Evolutionary conservation across 192 early-diverging fungal species (phyloP).

Genomic region (Dissophora ornata): DNA sequence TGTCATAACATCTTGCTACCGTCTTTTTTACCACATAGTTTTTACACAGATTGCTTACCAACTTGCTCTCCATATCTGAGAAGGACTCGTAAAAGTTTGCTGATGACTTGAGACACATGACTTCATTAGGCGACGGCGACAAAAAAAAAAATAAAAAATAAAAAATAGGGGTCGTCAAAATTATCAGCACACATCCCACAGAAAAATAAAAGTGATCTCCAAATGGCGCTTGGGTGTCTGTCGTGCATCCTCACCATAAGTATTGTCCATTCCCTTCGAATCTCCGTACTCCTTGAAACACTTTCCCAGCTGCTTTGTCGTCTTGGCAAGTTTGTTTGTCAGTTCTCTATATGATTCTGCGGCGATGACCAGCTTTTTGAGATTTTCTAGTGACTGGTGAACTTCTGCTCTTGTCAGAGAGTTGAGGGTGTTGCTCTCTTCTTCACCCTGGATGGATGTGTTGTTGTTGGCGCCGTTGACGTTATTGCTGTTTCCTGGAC

Average conservation of each 20-base stretch:
- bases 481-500: neutral
- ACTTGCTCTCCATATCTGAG: constrained; percentile 52
- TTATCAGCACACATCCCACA: neutral
- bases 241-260: constrained; percentile 54
- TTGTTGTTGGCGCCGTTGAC: neutral
- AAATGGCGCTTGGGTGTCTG: no score
- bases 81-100: constrained; percentile 59
- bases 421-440: neutral
- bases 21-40: no score
- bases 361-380: constrained; percentile 54
- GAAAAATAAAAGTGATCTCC: no score
- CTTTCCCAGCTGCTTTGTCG: constrained; percentile 48
- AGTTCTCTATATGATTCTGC: constrained; percentile 56
- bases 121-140: no score
- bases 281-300: constrained; percentile 58
- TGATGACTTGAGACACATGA: constrained; percentile 59
- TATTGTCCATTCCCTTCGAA: constrained; percentile 56
- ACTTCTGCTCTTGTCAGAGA: constrained; percentile 33
- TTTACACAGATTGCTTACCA: no score
- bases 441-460: no score
- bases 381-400: constrained; percentile 41
- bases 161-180: constrained; percentile 14
- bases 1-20: no score
- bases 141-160: neutral
- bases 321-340: constrained; percentile 46